A percentile compares a stretch with the other conserved stretches of the same genome.
Evolutionary conservation across 2,329 filamentous ascomycete species (phyloP).

Genomic region (Sclerotinia spermophila): DNA sequence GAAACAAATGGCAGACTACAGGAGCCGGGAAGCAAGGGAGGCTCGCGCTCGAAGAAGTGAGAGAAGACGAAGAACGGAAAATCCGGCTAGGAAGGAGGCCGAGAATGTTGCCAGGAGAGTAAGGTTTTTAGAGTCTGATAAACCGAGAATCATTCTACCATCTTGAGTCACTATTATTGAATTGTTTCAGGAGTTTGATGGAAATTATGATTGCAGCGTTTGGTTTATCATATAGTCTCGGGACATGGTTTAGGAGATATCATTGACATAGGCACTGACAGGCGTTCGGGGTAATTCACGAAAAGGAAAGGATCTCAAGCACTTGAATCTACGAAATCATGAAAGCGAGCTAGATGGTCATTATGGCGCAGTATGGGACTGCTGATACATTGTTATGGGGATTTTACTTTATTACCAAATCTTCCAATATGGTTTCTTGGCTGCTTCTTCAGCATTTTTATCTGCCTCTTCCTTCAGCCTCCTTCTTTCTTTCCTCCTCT

Average conservation of each 20-base stretch:
- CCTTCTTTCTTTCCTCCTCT: conserved; percentile 42
- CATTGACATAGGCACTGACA: not conserved
- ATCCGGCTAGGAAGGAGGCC: conserved; percentile 22
- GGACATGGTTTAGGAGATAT: not conserved
- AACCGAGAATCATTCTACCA: conserved; percentile 21
- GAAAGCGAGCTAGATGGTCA: not conserved
- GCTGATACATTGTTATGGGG: not conserved
- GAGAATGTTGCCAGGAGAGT: conserved; percentile 31
- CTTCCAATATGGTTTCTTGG: conserved; percentile 34
- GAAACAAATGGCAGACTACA: conserved; percentile 61
- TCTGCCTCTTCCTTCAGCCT: conserved; percentile 45
- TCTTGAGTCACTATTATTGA: conserved; percentile 18
- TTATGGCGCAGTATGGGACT: conserved; percentile 7
- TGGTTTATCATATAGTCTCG: not conserved
- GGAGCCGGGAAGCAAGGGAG: conserved; percentile 57
- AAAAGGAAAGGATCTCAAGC: not conserved
- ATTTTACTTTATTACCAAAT: conserved; percentile 32
- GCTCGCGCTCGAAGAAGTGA: conserved; percentile 54
- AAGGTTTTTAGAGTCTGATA: conserved; percentile 31
- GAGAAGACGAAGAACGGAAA: conserved; percentile 41
- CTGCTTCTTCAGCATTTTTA: conserved; percentile 29
- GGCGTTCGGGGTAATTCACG: not conserved
- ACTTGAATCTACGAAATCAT: not conserved
- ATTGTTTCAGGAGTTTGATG: not conserved
- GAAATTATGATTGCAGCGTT: not conserved